phyloP scores from a whole-genome alignment of 306 rosid species.

The Rosa rugosa region DNA sequence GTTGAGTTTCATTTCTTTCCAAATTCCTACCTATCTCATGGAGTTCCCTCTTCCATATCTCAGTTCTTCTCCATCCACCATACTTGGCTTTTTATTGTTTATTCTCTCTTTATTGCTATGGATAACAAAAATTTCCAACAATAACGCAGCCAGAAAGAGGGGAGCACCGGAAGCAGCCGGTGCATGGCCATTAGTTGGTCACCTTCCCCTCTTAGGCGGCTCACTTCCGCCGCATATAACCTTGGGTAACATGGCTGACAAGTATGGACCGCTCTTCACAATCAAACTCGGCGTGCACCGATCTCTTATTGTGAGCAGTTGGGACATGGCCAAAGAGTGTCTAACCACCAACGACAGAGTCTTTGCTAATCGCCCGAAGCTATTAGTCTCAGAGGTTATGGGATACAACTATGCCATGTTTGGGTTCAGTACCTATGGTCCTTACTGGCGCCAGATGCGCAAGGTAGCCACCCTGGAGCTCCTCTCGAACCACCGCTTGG shows the following conservation, averaged over 20 bases:
- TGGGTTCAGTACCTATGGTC: slow-evolving; percentile 19
- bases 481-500: slow-evolving; percentile 25
- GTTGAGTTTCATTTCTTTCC: background rate
- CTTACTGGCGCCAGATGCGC: slow-evolving; percentile 35
- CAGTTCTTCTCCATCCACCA: background rate
- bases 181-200: slow-evolving; percentile 42
- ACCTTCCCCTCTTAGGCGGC: slow-evolving; percentile 29
- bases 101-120: background rate
- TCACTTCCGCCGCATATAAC: slow-evolving; percentile 26
- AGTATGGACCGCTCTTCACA: slow-evolving; percentile 29
- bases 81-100: background rate
- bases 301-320: slow-evolving; percentile 11
- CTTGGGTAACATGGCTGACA: slow-evolving; percentile 27
- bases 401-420: slow-evolving; percentile 31
- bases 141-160: background rate
- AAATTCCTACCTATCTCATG: background rate
- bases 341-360: slow-evolving; percentile 28
- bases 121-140: background rate
- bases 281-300: slow-evolving; percentile 17
- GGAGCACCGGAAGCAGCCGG: slow-evolving; percentile 35
- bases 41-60: background rate
- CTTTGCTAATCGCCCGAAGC: slow-evolving; percentile 25
- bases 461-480: slow-evolving; percentile 21
- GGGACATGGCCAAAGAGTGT: slow-evolving; percentile 25
- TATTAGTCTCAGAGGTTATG: slow-evolving; percentile 6